Conservation (phyloP, 2,329 filamentous ascomycete genomes). For the Ophiostoma sp. region DNA sequence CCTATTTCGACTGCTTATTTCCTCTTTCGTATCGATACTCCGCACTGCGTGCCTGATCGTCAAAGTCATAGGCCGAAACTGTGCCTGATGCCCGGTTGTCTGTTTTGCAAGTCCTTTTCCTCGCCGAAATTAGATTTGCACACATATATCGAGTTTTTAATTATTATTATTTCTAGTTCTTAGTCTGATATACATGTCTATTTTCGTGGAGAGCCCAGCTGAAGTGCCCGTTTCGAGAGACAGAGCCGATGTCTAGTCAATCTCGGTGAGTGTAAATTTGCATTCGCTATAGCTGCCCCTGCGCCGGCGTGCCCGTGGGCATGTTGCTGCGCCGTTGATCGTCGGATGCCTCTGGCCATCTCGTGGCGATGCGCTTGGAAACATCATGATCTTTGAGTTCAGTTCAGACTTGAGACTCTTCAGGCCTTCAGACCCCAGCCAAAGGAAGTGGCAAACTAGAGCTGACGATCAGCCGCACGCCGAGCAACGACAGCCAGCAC, state of each 20-base stretch:
- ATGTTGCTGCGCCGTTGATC: neutral
- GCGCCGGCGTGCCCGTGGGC: neutral
- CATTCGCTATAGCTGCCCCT: too few relatives aligned
- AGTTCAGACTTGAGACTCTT: neutral
- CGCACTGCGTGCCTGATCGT: neutral
- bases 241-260: too few relatives aligned
- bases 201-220: too few relatives aligned
- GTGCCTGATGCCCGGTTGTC: neutral
- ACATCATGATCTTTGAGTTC: neutral
- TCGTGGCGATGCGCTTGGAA: neutral
- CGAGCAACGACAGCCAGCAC: neutral
- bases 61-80: neutral
- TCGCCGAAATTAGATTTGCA: neutral
- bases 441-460: neutral
- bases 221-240: too few relatives aligned
- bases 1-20: neutral
- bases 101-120: neutral
- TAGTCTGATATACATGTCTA: too few relatives aligned
- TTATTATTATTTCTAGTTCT: too few relatives aligned
- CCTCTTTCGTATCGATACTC: neutral
- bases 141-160: neutral
- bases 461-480: slow-evolving; percentile 3
- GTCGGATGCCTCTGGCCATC: neutral
- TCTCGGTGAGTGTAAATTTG: too few relatives aligned
- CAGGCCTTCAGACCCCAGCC: neutral